Base-by-base conservation (phyloP, 75 land plant species). In the Sequoiadendron giganteum region DNA sequence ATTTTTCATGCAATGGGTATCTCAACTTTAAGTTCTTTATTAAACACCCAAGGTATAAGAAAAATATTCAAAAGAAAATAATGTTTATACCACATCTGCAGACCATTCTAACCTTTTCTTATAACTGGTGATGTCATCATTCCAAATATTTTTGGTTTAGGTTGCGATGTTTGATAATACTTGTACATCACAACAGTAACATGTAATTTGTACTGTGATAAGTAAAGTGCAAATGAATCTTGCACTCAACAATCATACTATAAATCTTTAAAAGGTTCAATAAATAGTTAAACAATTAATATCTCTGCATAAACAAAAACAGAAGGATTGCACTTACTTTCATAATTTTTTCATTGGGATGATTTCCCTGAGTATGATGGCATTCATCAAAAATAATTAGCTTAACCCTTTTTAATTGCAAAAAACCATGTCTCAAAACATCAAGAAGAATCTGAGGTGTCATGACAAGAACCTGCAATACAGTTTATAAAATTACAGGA, bases 351-450 rank as follows among this genome's bases (percentile, higher is more conserved):
- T 96, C 88, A 90, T 95, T 97, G 13, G 97, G 92, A 91, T 98
- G 99, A 83, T 95, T 92, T n/a, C 96, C 95, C 42, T 88, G 88
- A 42, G 99, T 95, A 70, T 88, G 94, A 90, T 98, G 99, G 88
- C 99, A 98, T 38, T 98, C 99, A 87, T 98, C 99, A 79, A 98
- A 87, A 34, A 98, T 88, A 75, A 98, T 78, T n/a, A 98, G 88
- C 81, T 93, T 87, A 10, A 98, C 87, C 36, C 86, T 84, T 16
- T 93, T 91, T 70, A 98, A 42, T 54, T 89, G 94, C 58, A 98
- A 40, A 43, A 91, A 94, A n/a, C 93, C 96, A 86, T 94, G 95
- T 61, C 93, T 92, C 47, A 97, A 83, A 45, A 94, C 93, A 92
- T 97, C 95, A 78, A 97, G 85, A 14, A 97, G 58, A 79, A 98